Percentiles rank a stretch among this genome's conserved stretches.
Conservation (phyloP, 73 alveolate genomes). For the Breviolum minutum region DNA sequence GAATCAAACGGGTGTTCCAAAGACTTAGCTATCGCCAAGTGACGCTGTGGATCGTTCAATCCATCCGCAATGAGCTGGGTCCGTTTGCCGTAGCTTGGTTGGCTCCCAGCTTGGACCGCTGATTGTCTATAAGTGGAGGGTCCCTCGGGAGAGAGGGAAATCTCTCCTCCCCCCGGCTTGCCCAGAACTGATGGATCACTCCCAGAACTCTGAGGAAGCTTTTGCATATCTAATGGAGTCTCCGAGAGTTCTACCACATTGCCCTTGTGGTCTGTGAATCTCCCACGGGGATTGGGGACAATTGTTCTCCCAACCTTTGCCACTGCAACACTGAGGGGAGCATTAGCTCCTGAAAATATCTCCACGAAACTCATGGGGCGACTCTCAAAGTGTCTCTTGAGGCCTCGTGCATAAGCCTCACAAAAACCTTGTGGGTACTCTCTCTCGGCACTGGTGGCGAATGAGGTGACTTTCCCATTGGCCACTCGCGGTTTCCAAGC, state of each 20-base stretch:
- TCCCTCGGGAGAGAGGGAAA: neutral
- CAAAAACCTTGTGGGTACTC: neutral
- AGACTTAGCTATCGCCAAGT: neutral
- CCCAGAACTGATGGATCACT: neutral
- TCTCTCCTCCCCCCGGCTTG: neutral
- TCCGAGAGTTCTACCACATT: too few relatives aligned
- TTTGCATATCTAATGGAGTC: neutral
- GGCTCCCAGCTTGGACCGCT: neutral
- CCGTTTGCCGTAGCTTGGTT: neutral
- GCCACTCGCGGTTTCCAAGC: neutral
- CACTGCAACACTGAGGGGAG: neutral
- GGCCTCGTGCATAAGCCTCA: neutral
- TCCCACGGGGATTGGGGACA: neutral
- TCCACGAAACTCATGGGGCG: neutral
- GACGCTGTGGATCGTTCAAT: neutral
- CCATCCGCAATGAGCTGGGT: constrained; percentile 6
- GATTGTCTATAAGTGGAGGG: neutral
- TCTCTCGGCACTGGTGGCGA: constrained; percentile 27
- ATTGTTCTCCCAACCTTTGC: neutral
- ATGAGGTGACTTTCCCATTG: neutral
- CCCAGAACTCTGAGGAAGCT: too few relatives aligned
- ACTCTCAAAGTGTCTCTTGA: neutral
- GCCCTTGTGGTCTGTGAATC: neutral
- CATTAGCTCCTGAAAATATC: constrained; percentile 6
- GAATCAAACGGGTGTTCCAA: neutral